Evolutionary conservation across 1,284 basidiomycete species (phyloP).

Genomic region (Microbotryum saponariae): DNA sequence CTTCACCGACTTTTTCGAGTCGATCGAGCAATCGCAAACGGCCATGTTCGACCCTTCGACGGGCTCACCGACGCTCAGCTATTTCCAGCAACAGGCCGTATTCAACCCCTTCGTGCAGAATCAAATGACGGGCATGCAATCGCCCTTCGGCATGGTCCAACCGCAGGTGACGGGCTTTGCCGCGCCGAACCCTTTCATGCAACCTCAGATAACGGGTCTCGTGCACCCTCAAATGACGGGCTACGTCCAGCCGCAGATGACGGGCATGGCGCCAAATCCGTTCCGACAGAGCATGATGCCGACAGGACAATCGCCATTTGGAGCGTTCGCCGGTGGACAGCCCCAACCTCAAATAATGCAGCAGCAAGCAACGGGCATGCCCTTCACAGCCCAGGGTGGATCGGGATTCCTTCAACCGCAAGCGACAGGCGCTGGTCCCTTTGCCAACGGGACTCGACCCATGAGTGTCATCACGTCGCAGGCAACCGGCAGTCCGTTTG

Average conservation of each 20-base stretch:
- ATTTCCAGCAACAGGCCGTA: constrained; percentile 57
- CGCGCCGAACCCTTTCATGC: constrained; percentile 19
- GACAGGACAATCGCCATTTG: constrained; percentile 1
- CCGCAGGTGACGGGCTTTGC: constrained; percentile 30
- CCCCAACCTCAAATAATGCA: constrained; percentile 11
- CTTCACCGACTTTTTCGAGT: constrained; percentile 80
- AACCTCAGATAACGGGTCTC: constrained; percentile 35
- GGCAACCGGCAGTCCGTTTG: constrained; percentile 48
- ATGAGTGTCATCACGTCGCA: constrained; percentile 16
- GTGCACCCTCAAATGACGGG: constrained; percentile 36
- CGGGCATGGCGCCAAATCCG: constrained; percentile 48
- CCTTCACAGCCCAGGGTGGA: neutral
- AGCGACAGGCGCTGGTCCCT: neutral
- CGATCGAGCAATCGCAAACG: constrained; percentile 75
- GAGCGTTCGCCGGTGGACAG: neutral
- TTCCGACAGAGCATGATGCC: constrained; percentile 23
- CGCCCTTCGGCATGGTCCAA: constrained; percentile 18
- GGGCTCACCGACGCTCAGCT: constrained; percentile 44
- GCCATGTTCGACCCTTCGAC: constrained; percentile 57
- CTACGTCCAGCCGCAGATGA: constrained; percentile 59
- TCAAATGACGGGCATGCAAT: constrained; percentile 26
- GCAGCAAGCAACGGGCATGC: neutral
- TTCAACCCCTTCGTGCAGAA: constrained; percentile 72
- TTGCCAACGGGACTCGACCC: too few relatives aligned
- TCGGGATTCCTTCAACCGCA: constrained; percentile 5